phyloP scores from a whole-genome alignment of 768 basidiomycete genomes.

The Rhizopogon roseolus region DNA sequence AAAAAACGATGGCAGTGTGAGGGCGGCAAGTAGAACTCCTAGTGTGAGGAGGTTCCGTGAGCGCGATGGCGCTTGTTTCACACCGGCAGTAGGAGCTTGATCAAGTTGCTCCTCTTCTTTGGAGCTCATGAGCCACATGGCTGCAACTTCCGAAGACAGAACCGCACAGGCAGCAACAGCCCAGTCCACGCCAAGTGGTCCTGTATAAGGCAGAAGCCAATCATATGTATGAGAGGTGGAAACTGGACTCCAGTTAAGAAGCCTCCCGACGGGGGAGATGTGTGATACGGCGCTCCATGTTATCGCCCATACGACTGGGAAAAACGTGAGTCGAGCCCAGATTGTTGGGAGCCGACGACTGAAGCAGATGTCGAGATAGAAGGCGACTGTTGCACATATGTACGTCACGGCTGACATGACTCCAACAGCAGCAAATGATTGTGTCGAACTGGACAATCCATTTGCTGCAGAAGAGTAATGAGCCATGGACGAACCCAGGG shows the following conservation, averaged over 20 bases:
- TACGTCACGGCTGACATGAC: constrained; percentile 41
- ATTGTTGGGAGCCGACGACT: constrained; percentile 21
- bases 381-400: constrained; percentile 31
- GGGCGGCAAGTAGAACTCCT: constrained; percentile 32
- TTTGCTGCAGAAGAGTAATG: constrained; percentile 39
- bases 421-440: constrained; percentile 45
- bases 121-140: constrained; percentile 52
- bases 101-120: constrained; percentile 9
- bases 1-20: constrained; percentile 56
- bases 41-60: constrained; percentile 31
- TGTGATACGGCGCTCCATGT: constrained; percentile 51
- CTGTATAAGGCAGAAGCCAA: constrained; percentile 59
- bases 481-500: constrained; percentile 36
- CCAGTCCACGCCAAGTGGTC: constrained; percentile 67
- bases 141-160: constrained; percentile 49
- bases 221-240: constrained; percentile 47
- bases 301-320: constrained; percentile 68
- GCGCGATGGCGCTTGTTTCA: constrained; percentile 1
- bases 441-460: constrained; percentile 49
- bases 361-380: constrained; percentile 36
- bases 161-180: constrained; percentile 72
- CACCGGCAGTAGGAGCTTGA: constrained; percentile 2
- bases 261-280: constrained; percentile 63
- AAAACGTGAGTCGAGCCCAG: constrained; percentile 48
- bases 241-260: constrained; percentile 68